phyloP scores from a whole-genome alignment of 495 filamentous ascomycete genomes.

The Aspergillus wentii region DNA sequence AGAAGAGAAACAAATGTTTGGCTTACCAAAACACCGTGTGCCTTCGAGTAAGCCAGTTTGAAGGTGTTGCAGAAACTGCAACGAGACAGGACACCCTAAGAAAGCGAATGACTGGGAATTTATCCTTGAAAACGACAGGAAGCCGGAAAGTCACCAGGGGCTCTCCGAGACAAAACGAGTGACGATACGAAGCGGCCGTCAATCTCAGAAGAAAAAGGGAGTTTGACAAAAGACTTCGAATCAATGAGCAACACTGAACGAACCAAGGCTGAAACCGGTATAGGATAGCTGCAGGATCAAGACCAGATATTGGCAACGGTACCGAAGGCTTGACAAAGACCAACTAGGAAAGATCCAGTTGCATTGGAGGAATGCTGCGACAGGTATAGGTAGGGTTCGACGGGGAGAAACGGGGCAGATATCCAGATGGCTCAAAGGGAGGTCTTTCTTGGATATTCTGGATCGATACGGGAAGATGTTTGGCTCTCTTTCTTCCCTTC shows the following conservation, averaged over 20 bases:
- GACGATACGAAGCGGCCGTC: slow-evolving; percentile 37
- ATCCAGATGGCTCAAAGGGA: background rate
- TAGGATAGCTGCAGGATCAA: slow-evolving; percentile 36
- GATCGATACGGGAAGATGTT: slow-evolving; percentile 26
- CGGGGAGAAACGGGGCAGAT: background rate
- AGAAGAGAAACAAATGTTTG: slow-evolving; percentile 11
- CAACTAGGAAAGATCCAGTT: slow-evolving; percentile 16
- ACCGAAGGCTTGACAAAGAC: slow-evolving; percentile 21
- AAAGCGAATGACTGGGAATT: slow-evolving; percentile 49
- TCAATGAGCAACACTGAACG: slow-evolving; percentile 27
- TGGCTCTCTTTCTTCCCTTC: slow-evolving; percentile 19
- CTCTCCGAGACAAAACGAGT: slow-evolving; percentile 43
- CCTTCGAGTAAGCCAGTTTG: slow-evolving; percentile 52
- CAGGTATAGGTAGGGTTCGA: background rate
- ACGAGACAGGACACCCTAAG: slow-evolving; percentile 37
- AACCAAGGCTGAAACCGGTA: slow-evolving; percentile 23
- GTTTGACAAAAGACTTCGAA: slow-evolving; percentile 27
- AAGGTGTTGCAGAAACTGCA: slow-evolving; percentile 47
- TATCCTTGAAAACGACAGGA: slow-evolving; percentile 37
- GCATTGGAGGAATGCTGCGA: slow-evolving; percentile 9
- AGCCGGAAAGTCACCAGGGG: slow-evolving; percentile 28
- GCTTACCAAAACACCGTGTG: slow-evolving; percentile 49
- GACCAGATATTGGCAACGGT: slow-evolving; percentile 20
- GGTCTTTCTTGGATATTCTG: background rate
- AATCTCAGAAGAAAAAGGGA: slow-evolving; percentile 24